Percentiles rank a stretch among this genome's conserved stretches.
Conservation (phyloP, 495 filamentous ascomycete species). For the Aspergillus affinis region DNA sequence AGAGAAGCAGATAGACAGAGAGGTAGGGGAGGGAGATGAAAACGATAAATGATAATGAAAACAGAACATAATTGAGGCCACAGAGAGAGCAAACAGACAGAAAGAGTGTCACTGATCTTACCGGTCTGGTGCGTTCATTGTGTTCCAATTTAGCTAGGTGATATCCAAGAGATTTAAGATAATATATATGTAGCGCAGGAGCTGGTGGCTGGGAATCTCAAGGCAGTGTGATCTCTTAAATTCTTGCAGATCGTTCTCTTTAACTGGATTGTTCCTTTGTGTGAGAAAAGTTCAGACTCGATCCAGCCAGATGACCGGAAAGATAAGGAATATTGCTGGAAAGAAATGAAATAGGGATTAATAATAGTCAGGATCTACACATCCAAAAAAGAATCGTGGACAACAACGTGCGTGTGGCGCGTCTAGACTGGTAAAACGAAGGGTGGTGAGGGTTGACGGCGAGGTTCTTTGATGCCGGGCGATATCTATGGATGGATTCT, state of each 20-base stretch:
- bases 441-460: not conserved
- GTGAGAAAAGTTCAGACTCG: too few species aligned
- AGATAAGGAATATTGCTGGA: not conserved
- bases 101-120: slow-evolving; percentile 25
- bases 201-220: not conserved
- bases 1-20: not conserved
- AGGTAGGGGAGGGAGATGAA: not conserved
- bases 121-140: slow-evolving; percentile 76
- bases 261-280: too few species aligned
- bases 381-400: not conserved
- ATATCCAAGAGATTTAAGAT: slow-evolving; percentile 2
- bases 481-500: not conserved
- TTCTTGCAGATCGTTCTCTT: not conserved
- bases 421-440: too few species aligned
- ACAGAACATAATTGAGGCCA: too few species aligned
- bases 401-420: too few species aligned
- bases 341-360: not conserved
- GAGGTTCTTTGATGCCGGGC: not conserved
- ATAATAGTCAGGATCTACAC: not conserved
- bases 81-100: not conserved
- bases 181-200: too few species aligned
- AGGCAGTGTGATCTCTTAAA: not conserved
- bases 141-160: slow-evolving; percentile 14
- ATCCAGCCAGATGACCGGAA: not conserved
- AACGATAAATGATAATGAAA: too few species aligned